Percentiles rank a stretch among this genome's conserved stretches.
phyloP scores from a whole-genome alignment of 2,329 filamentous ascomycete species.

The Phialocephala subalpina region DNA sequence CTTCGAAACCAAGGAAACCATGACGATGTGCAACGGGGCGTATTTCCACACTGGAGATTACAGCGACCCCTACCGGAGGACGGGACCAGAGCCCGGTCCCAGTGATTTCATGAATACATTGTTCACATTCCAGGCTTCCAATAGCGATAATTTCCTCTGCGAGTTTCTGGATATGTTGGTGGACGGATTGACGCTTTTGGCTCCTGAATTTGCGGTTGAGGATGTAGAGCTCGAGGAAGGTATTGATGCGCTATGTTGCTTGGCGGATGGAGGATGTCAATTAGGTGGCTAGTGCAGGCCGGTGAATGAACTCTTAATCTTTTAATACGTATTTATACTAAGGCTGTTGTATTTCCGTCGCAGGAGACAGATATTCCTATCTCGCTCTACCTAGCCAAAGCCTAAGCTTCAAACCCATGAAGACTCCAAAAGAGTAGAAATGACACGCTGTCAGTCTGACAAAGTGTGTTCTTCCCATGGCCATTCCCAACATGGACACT shows the following conservation, averaged over 20 bases:
- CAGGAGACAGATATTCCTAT: too few relatives aligned
- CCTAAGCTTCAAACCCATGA: too few relatives aligned
- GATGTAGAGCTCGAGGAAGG: slow-evolving; percentile 17
- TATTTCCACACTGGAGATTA: slow-evolving; percentile 15
- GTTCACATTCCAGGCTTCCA: slow-evolving; percentile 11
- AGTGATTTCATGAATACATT: slow-evolving; percentile 14
- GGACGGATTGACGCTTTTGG: slow-evolving; percentile 11
- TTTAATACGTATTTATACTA: not conserved
- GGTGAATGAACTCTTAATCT: not conserved
- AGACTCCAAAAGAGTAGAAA: too few relatives aligned
- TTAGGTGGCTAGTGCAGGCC: not conserved
- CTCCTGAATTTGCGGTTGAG: slow-evolving; percentile 19
- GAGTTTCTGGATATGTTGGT: slow-evolving; percentile 15
- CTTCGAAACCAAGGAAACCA: not conserved
- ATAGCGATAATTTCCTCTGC: slow-evolving; percentile 12
- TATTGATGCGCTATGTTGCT: slow-evolving; percentile 8
- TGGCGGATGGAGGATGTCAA: slow-evolving; percentile 3
- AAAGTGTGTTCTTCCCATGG: too few relatives aligned
- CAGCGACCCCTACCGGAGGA: slow-evolving; percentile 13
- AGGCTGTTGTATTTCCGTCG: not conserved
- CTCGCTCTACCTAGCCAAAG: too few relatives aligned
- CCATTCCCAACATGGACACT: too few relatives aligned
- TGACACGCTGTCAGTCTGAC: too few relatives aligned
- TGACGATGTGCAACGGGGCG: slow-evolving; percentile 10
- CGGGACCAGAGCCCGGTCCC: slow-evolving; percentile 12